phyloP scores from a whole-genome alignment of 208 protist species.

The Wallacemonas sp. region DNA sequence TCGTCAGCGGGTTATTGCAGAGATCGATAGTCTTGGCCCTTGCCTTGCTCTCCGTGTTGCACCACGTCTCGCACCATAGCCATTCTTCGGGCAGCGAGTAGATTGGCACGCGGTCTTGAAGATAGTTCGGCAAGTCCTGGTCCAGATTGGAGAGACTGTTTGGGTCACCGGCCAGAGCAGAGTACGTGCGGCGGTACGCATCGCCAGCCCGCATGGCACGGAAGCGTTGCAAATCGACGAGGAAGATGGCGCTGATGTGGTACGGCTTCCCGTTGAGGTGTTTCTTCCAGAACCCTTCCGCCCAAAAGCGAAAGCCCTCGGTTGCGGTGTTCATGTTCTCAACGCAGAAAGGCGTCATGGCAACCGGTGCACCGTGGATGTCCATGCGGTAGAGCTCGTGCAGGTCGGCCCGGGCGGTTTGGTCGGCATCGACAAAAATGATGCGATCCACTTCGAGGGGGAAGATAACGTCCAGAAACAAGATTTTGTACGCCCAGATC shows the following conservation, averaged over 20 bases:
- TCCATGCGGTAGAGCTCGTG: conserved; percentile 98
- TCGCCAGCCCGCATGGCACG: conserved; percentile 92
- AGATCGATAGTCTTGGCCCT: conserved; percentile 98
- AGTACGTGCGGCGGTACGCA: conserved; percentile 90
- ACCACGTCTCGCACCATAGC: conserved; percentile 99
- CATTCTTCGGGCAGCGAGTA: conserved; percentile 97
- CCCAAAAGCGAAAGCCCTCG: conserved; percentile 92
- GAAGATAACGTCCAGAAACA: conserved; percentile 99
- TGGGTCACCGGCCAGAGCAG: conserved; percentile 85
- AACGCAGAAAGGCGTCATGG: conserved; percentile 98
- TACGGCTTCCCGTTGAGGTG: conserved; percentile 96
- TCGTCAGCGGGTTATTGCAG: conserved; percentile 97
- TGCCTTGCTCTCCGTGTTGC: conserved; percentile 87
- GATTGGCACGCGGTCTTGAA: conserved; percentile 94
- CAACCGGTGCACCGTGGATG: conserved; percentile 91
- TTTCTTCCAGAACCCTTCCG: conserved; percentile 93
- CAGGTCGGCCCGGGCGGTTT: conserved; percentile 87
- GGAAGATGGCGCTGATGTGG: conserved; percentile 98
- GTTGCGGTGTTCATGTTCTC: conserved; percentile 88
- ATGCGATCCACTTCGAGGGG: conserved; percentile 95
- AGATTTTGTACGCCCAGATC: conserved; percentile 99
- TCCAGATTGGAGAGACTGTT: conserved; percentile 91
- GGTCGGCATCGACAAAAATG: conserved; percentile 99
- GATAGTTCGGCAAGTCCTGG: conserved; percentile 98
- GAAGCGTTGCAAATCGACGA: conserved; percentile 94